A percentile compares a stretch with the other conserved stretches of the same genome.
These are phyloP conservation scores for Puccinia horiana DNA, from an alignment of 1,284 basidiomycete genomes.

Conservation along the genomic window DNA sequence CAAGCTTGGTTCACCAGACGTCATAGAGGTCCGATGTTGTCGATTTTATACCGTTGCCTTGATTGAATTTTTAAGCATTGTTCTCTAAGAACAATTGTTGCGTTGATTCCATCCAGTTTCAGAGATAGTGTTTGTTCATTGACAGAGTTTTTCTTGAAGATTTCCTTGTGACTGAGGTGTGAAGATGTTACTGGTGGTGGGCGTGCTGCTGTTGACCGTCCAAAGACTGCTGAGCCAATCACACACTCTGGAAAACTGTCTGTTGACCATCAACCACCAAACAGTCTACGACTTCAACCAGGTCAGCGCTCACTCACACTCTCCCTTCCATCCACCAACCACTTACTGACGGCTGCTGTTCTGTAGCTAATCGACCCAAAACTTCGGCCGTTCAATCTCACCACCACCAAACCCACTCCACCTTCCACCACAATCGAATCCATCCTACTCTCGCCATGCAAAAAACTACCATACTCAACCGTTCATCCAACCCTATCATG, in stretches of 20 bases:
- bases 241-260: conserved; percentile 28
- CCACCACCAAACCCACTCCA: conserved; percentile 12
- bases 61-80: too few relatives aligned
- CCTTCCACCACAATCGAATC: conserved; percentile 31
- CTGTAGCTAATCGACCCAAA: not conserved
- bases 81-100: too few relatives aligned
- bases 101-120: too few relatives aligned
- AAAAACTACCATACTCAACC: not conserved
- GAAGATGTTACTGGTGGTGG: too few relatives aligned
- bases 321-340: not conserved
- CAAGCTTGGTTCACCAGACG: too few relatives aligned
- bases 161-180: too few relatives aligned
- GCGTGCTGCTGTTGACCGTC: too few relatives aligned
- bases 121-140: too few relatives aligned
- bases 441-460: conserved; percentile 29
- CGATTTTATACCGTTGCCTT: too few relatives aligned
- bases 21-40: too few relatives aligned
- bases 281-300: conserved; percentile 24
- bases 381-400: conserved; percentile 29
- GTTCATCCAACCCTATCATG: not conserved
- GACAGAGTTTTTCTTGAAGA: too few relatives aligned
- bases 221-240: too few relatives aligned
- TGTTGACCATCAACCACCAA: not conserved
- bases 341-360: not conserved
- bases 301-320: not conserved